A percentile compares a stretch with the other conserved stretches of the same genome.
Conservation (phyloP, 179 eudicot genomes). For the Patellifolia procumbens region DNA sequence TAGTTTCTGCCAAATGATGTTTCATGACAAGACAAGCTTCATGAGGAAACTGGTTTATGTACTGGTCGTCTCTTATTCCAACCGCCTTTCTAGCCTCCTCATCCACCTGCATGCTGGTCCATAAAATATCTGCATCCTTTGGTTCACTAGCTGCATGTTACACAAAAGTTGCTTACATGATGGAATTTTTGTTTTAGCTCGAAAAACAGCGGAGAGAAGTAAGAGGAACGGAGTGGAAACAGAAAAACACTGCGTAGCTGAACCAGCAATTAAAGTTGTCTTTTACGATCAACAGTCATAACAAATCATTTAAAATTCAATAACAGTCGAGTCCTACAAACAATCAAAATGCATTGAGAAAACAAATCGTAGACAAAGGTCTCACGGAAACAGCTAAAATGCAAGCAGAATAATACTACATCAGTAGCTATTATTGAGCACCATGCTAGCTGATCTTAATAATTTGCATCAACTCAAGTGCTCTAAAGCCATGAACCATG, state of each 20-base stretch:
- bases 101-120: conserved; percentile 96
- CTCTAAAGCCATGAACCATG: neutral
- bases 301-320: too few species aligned
- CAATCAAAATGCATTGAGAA: neutral
- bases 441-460: neutral
- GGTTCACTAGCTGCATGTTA: conserved; percentile 71
- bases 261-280: neutral
- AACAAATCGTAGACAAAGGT: neutral
- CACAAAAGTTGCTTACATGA: neutral
- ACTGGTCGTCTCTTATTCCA: conserved; percentile 84
- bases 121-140: conserved; percentile 90
- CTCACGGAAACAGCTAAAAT: neutral
- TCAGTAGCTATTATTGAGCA: neutral
- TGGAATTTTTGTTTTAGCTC: neutral
- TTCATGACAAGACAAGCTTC: conserved; percentile 99
- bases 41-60: conserved; percentile 85
- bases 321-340: neutral
- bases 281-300: neutral
- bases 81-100: conserved; percentile 79
- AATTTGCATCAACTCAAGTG: neutral
- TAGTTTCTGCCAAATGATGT: conserved; percentile 90
- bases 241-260: neutral
- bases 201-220: neutral
- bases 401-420: neutral
- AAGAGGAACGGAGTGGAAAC: neutral